phyloP scores from a whole-genome alignment of 495 filamentous ascomycete genomes.

The Trichoderma gamsii region DNA sequence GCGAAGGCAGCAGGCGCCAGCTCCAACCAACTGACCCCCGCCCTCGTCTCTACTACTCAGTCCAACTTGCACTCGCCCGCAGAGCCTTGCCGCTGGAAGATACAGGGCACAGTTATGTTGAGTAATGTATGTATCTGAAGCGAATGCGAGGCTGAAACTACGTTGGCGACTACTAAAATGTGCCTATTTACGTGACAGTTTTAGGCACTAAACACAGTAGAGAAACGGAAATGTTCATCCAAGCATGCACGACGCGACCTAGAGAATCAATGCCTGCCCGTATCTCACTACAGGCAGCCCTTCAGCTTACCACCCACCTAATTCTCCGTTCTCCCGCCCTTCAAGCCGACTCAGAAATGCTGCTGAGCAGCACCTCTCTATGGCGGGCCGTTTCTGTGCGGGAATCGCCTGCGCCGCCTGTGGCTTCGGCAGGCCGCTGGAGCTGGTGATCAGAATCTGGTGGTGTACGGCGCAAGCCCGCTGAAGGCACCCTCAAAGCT shows the following conservation, averaged over 20 bases:
- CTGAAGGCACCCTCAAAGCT: not conserved
- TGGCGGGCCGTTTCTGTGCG: not conserved
- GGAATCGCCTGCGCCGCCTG: conserved; percentile 1
- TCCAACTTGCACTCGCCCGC: too few species aligned
- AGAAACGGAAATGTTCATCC: not conserved
- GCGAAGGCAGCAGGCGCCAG: too few species aligned
- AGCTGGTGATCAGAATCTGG: conserved; percentile 1
- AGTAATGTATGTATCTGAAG: too few species aligned
- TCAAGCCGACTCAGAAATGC: not conserved
- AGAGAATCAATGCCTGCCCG: not conserved
- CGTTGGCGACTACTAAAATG: too few species aligned
- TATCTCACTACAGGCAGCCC: not conserved
- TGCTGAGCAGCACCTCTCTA: not conserved
- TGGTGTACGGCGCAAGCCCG: conserved; percentile 7
- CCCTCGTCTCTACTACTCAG: too few species aligned
- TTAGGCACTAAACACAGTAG: not conserved
- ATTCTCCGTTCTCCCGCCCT: conserved; percentile 3
- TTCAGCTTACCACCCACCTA: not conserved
- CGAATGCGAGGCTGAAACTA: too few species aligned
- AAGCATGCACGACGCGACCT: not conserved
- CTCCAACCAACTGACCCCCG: too few species aligned
- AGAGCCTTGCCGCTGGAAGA: too few species aligned
- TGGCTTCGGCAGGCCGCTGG: not conserved
- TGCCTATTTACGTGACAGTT: too few species aligned
- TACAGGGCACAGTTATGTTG: too few species aligned